A percentile compares a stretch with the other conserved stretches of the same genome.
Conservation (phyloP, 768 basidiomycete species). For the Termitomyces sp. region DNA sequence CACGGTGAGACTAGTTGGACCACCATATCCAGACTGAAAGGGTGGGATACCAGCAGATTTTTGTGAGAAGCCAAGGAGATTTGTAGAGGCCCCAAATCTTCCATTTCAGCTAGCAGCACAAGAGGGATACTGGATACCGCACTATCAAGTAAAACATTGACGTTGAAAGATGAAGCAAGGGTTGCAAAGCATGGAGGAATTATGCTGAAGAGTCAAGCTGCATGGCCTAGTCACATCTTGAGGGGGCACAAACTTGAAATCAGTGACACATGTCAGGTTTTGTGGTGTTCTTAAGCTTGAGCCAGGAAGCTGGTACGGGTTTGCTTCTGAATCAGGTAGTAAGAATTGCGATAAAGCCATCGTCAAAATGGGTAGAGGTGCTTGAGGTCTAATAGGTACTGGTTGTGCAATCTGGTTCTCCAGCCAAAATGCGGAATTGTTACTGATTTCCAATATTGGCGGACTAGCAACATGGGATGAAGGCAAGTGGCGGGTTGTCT, state of each 20-base stretch:
- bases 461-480: not conserved
- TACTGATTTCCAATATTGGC: not conserved
- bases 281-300: conserved; percentile 2
- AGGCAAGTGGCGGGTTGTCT: not conserved
- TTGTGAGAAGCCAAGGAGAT: conserved; percentile 4
- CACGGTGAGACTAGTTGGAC: conserved; percentile 50
- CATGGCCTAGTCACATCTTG: not conserved
- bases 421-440: not conserved
- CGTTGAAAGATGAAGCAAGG: not conserved
- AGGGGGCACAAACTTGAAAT: not conserved
- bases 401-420: not conserved
- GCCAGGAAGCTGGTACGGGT: not conserved
- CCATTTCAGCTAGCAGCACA: not conserved
- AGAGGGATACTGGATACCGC: not conserved
- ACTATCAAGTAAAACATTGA: conserved; percentile 4
- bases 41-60: not conserved
- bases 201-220: too few relatives aligned
- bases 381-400: not conserved
- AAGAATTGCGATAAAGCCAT: not conserved
- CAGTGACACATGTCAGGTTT: not conserved
- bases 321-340: too few relatives aligned
- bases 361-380: not conserved
- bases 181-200: not conserved
- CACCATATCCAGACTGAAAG: conserved; percentile 34
- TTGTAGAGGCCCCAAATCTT: not conserved